Conservation (phyloP, 176 grass and related monocot species). For the Otatea glauca region DNA sequence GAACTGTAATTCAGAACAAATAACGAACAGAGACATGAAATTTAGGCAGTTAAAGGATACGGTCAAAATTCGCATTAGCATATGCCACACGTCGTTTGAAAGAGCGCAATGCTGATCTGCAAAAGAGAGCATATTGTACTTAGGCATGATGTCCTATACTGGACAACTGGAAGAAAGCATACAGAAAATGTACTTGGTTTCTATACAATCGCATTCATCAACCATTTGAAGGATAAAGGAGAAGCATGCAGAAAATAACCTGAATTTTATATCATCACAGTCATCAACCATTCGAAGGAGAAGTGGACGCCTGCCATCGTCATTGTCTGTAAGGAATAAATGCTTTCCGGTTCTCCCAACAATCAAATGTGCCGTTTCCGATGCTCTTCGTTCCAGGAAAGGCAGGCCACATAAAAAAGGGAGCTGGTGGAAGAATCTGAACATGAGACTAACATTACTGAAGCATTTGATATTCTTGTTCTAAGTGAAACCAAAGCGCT, state of each 20-base stretch:
- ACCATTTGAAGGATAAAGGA: slow-evolving; percentile 48
- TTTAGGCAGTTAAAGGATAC: slow-evolving; percentile 70
- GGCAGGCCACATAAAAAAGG: slow-evolving; percentile 96
- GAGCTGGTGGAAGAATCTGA: slow-evolving; percentile 85
- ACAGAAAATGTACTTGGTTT: slow-evolving; percentile 42
- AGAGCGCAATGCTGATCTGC: slow-evolving; percentile 85
- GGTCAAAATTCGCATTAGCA: slow-evolving; percentile 98
- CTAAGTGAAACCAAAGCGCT: slow-evolving; percentile 34
- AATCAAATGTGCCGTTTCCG: slow-evolving; percentile 93
- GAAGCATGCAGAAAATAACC: slow-evolving; percentile 53
- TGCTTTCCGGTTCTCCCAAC: slow-evolving; percentile 97
- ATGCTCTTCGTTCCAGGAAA: slow-evolving; percentile 92
- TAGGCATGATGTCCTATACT: slow-evolving; percentile 16
- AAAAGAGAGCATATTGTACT: slow-evolving; percentile 45
- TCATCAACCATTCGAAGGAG: slow-evolving; percentile 94
- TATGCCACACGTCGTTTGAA: slow-evolving; percentile 94
- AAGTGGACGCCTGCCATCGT: slow-evolving; percentile 72
- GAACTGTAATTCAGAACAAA: slow-evolving; percentile 15
- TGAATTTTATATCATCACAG: slow-evolving; percentile 86
- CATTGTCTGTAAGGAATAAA: slow-evolving; percentile 94
- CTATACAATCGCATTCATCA: slow-evolving; percentile 55
- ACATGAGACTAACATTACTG: slow-evolving; percentile 79
- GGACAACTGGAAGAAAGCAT: slow-evolving; percentile 10
- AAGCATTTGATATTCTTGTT: slow-evolving; percentile 54
- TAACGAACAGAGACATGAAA: slow-evolving; percentile 21